Conservation (phyloP, 805 yeast genomes). For the Nakazawaea sp. region DNA sequence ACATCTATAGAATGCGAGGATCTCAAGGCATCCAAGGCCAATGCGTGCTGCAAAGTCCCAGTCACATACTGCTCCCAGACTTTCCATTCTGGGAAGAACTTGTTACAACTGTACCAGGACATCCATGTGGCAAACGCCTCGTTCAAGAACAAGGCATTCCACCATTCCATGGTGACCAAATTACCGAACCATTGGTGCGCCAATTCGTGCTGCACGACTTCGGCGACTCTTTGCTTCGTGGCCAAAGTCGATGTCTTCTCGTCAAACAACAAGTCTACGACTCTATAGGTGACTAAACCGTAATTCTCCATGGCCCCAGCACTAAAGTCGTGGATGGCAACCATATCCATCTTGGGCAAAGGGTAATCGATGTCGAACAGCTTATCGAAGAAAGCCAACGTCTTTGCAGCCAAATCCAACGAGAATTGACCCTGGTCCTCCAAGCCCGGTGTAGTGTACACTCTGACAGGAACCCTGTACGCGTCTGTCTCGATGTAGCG, state of each 20-base stretch:
- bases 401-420: conserved; percentile 68
- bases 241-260: conserved; percentile 59
- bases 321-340: conserved; percentile 76
- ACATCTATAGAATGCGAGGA: conserved; percentile 85
- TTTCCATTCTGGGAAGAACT: conserved; percentile 77
- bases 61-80: conserved; percentile 82
- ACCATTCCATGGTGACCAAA: conserved; percentile 86
- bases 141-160: conserved; percentile 87
- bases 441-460: conserved; percentile 74
- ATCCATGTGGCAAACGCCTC: conserved; percentile 91
- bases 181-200: conserved; percentile 94
- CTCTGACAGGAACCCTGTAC: conserved; percentile 71
- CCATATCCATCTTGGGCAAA: conserved; percentile 75
- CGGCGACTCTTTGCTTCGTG: conserved; percentile 70
- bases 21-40: conserved; percentile 70
- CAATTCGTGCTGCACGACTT: conserved; percentile 82
- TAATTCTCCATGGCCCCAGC: conserved; percentile 92
- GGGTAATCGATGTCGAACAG: conserved; percentile 73
- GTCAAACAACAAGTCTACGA: conserved; percentile 67
- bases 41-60: conserved; percentile 69
- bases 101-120: conserved; percentile 80
- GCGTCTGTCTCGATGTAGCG: conserved; percentile 51
- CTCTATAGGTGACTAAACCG: conserved; percentile 75
- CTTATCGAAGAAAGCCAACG: conserved; percentile 65
- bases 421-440: conserved; percentile 67